phyloP scores from a whole-genome alignment of 306 rosid species.

The Cicer judaicum region DNA sequence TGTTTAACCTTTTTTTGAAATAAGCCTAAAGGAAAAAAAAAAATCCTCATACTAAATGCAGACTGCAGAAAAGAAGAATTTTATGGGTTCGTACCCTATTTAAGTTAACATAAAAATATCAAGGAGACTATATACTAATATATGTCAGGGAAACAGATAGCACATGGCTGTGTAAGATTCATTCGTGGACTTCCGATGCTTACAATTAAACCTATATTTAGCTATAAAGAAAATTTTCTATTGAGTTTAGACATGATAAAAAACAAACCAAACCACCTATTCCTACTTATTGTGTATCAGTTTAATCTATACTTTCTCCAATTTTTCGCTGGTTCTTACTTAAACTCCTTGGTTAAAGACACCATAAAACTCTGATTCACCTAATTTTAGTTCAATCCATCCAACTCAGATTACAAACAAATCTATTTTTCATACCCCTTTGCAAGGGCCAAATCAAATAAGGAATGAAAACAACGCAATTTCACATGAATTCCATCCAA shows the following conservation, averaged over 20 bases:
- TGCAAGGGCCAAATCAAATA: not conserved
- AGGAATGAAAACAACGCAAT: not conserved
- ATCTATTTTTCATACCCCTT: not conserved
- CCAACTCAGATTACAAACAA: not conserved
- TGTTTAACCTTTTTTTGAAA: not conserved
- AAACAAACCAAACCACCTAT: not conserved
- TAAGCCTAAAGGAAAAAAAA: too few species aligned
- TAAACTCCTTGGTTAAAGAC: not conserved
- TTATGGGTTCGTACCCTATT: too few species aligned
- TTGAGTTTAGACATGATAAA: too few species aligned
- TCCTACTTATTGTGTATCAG: not conserved
- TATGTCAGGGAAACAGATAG: too few species aligned
- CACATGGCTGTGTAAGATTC: not conserved
- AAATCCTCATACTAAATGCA: too few species aligned
- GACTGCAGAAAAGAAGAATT: too few species aligned
- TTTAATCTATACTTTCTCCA: not conserved
- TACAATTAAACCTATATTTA: too few species aligned
- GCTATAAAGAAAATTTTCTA: too few species aligned
- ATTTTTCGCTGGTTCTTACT: not conserved
- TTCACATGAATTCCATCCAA: conserved; percentile 1
- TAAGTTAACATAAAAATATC: too few species aligned
- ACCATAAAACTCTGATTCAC: not conserved
- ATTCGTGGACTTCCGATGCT: not conserved
- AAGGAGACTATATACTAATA: too few species aligned
- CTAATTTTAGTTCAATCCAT: not conserved